phyloP scores from a whole-genome alignment of 176 grass and related monocot species.

The Rhynchospora pubera region DNA sequence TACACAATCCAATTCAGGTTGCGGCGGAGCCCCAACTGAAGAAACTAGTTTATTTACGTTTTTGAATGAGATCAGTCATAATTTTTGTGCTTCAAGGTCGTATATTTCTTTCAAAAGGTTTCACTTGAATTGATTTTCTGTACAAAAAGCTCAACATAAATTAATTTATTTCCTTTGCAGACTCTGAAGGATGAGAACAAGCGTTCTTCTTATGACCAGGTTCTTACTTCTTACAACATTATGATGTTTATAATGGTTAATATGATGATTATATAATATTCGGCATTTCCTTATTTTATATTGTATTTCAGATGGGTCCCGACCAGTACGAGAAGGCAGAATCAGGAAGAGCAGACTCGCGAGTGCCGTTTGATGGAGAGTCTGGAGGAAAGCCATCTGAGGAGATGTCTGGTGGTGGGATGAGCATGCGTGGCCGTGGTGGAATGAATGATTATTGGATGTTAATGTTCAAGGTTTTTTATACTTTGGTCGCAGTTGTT shows the following conservation, averaged over 20 bases:
- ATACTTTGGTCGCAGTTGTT: too few relatives aligned
- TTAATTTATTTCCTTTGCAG: constrained; percentile 27
- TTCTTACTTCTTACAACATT: constrained; percentile 24
- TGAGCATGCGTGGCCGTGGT: constrained; percentile 27
- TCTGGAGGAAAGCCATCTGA: constrained; percentile 78
- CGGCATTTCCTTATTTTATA: not conserved
- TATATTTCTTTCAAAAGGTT: not conserved
- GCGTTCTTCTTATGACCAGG: constrained; percentile 85
- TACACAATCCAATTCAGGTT: too few relatives aligned
- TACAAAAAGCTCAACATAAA: not conserved
- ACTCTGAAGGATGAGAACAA: constrained; percentile 94
- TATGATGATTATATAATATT: not conserved
- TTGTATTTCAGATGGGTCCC: constrained; percentile 56
- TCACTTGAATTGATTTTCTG: not conserved
- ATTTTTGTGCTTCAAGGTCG: not conserved
- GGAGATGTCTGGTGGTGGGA: constrained; percentile 52
- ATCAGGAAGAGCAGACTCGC: constrained; percentile 52
- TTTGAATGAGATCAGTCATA: not conserved
- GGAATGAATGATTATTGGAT: constrained; percentile 94
- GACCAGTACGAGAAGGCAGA: constrained; percentile 80
- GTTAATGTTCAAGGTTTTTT: too few relatives aligned
- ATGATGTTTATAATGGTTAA: not conserved
- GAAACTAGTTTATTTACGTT: too few relatives aligned
- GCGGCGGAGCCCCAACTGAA: too few relatives aligned
- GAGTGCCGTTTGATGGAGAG: constrained; percentile 57